Percentiles rank a stretch among this genome's conserved stretches.
Conservation (phyloP, 805 yeast genomes). For the Dipodascopsis tothii region DNA sequence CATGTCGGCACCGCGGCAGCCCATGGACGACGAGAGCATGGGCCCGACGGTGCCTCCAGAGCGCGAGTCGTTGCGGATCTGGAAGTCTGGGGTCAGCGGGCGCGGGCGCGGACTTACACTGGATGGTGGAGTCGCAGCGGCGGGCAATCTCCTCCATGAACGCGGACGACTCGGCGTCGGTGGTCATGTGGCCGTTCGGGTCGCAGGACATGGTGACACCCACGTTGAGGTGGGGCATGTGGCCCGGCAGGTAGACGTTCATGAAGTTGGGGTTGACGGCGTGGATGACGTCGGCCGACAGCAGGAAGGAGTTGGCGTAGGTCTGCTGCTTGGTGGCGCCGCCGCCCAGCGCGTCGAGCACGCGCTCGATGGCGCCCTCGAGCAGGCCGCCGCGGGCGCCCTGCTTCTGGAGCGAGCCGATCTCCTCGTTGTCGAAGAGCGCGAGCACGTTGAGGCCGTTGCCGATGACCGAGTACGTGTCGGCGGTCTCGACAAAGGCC, state of each 20-base stretch:
- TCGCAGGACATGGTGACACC: constrained; percentile 68
- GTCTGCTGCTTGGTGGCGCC: constrained; percentile 24
- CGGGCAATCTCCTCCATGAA: constrained; percentile 64
- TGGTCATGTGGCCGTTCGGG: constrained; percentile 77
- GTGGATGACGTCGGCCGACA: constrained; percentile 82
- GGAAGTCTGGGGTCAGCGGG: constrained; percentile 40
- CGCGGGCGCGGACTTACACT: constrained; percentile 31
- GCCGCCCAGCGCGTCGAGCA: constrained; percentile 28
- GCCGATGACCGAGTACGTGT: constrained; percentile 29
- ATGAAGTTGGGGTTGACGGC: constrained; percentile 63
- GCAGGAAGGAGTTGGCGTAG: constrained; percentile 64
- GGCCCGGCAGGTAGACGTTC: constrained; percentile 61
- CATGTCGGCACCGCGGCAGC: constrained; percentile 49
- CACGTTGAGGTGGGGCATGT: constrained; percentile 70
- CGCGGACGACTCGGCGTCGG: constrained; percentile 67
- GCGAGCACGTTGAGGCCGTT: constrained; percentile 45
- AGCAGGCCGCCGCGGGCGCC: constrained; percentile 76
- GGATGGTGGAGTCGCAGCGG: constrained; percentile 55
- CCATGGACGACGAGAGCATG: constrained; percentile 35
- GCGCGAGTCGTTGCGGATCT: constrained; percentile 74
- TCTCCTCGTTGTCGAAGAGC: constrained; percentile 72
- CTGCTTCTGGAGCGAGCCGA: constrained; percentile 71
- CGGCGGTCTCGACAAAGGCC: constrained; percentile 46
- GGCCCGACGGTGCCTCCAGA: constrained; percentile 90
- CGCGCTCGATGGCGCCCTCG: constrained; percentile 55